phyloP scores from a whole-genome alignment of 352 stramenopile genomes.

The Phytophthora hibernalis region DNA sequence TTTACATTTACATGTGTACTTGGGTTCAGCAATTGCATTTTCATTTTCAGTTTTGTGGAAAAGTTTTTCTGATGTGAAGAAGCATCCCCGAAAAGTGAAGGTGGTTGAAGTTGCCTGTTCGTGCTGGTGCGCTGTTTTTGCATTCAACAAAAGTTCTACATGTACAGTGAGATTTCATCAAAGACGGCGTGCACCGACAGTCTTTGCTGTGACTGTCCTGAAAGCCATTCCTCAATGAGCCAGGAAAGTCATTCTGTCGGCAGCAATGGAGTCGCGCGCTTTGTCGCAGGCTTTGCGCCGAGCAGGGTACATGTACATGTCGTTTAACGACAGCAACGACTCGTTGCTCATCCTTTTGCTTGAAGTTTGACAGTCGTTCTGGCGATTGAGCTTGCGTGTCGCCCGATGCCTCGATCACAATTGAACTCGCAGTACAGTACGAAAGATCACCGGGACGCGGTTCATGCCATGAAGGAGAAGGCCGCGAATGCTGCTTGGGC shows the following conservation, averaged over 20 bases:
- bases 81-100: slow-evolving; percentile 13
- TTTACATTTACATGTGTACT: no score
- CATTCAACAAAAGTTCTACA: neutral
- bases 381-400: slow-evolving; percentile 36
- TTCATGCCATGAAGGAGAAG: slow-evolving; percentile 13
- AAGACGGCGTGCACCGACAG: no score
- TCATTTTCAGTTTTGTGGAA: no score
- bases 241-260: no score
- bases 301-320: no score
- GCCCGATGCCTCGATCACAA: slow-evolving; percentile 20
- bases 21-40: no score
- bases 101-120: slow-evolving; percentile 31
- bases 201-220: neutral
- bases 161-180: neutral
- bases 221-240: neutral
- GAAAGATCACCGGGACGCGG: neutral
- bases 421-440: slow-evolving; percentile 17
- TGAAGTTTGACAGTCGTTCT: slow-evolving; percentile 29
- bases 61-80: neutral
- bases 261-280: no score
- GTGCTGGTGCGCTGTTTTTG: slow-evolving; percentile 27
- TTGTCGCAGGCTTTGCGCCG: no score
- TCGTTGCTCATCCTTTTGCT: slow-evolving; percentile 14
- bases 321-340: no score
- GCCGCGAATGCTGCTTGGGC: slow-evolving; percentile 6